Conservation (phyloP, 2,329 filamentous ascomycete species). For the Fusarium scirpi region DNA sequence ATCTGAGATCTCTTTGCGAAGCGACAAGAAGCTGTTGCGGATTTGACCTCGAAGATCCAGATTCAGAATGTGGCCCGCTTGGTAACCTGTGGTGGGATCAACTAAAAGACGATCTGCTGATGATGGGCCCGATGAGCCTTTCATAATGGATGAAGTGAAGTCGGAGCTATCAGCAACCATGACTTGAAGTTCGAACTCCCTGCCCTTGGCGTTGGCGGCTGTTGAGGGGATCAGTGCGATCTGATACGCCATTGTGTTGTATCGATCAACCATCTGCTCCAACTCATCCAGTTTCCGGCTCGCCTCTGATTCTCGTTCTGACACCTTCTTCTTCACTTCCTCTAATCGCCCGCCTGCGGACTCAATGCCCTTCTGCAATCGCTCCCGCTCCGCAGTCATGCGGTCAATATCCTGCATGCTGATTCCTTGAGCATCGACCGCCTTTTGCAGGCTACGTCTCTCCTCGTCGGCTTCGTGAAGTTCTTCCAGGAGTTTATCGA, state of each 20-base stretch:
- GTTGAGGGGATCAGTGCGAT: conserved; percentile 89
- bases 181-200: conserved; percentile 86
- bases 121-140: conserved; percentile 55
- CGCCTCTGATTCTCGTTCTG: conserved; percentile 90
- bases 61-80: conserved; percentile 88
- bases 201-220: conserved; percentile 85
- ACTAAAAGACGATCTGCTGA: conserved; percentile 81
- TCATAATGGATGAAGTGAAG: conserved; percentile 75
- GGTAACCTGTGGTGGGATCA: conserved; percentile 87
- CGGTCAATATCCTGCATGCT: conserved; percentile 99
- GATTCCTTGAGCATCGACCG: conserved; percentile 92
- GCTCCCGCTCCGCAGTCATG: conserved; percentile 95
- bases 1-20: conserved; percentile 94
- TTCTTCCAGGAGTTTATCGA: conserved; percentile 81
- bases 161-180: conserved; percentile 83
- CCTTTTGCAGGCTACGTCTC: conserved; percentile 80
- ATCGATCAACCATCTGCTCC: conserved; percentile 88
- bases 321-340: conserved; percentile 83
- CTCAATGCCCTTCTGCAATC: conserved; percentile 90
- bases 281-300: conserved; percentile 89
- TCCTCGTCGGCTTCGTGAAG: conserved; percentile 86
- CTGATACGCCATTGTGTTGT: conserved; percentile 95
- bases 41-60: conserved; percentile 86
- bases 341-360: conserved; percentile 80
- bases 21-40: conserved; percentile 79